These are phyloP conservation scores for Pestalotiopsis fici DNA, from an alignment of 2,329 filamentous ascomycete species.

Conservation along the genomic window DNA sequence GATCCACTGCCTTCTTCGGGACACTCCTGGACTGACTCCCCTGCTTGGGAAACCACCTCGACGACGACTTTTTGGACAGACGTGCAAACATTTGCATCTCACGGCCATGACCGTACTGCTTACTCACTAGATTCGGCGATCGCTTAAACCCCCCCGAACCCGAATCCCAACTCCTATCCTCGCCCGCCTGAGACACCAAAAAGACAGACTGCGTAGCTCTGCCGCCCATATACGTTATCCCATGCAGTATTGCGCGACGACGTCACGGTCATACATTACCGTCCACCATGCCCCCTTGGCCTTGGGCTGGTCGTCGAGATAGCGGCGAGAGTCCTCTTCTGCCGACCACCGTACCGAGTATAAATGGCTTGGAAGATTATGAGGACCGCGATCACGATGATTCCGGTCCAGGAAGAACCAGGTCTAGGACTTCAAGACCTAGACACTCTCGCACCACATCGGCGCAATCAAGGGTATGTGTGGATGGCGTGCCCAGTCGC, in stretches of 20 bases:
- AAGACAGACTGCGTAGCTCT: background rate
- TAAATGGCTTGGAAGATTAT: conserved; percentile 28
- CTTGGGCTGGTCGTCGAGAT: conserved; percentile 32
- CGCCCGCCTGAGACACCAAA: background rate
- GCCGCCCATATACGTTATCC: background rate
- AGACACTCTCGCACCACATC: conserved; percentile 52
- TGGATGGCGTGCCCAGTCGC: no score
- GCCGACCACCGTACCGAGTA: conserved; percentile 33
- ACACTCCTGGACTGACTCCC: background rate
- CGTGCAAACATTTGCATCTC: background rate
- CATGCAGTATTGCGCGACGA: conserved; percentile 13
- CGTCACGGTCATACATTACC: conserved; percentile 17
- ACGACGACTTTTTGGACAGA: background rate
- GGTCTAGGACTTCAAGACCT: conserved; percentile 30
- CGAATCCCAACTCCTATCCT: background rate
- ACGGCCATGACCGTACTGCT: background rate
- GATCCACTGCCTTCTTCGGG: background rate
- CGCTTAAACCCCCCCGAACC: no score
- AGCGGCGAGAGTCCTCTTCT: conserved; percentile 33
- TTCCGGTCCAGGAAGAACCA: conserved; percentile 31
- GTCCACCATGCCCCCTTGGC: conserved; percentile 38
- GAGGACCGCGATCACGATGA: conserved; percentile 19
- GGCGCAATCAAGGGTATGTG: conserved; percentile 53
- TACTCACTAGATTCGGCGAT: background rate
- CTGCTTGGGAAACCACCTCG: background rate